These are phyloP conservation scores for Lasiodiplodia citricola DNA, from an alignment of 2,329 filamentous ascomycete genomes.

Conservation along the genomic window DNA sequence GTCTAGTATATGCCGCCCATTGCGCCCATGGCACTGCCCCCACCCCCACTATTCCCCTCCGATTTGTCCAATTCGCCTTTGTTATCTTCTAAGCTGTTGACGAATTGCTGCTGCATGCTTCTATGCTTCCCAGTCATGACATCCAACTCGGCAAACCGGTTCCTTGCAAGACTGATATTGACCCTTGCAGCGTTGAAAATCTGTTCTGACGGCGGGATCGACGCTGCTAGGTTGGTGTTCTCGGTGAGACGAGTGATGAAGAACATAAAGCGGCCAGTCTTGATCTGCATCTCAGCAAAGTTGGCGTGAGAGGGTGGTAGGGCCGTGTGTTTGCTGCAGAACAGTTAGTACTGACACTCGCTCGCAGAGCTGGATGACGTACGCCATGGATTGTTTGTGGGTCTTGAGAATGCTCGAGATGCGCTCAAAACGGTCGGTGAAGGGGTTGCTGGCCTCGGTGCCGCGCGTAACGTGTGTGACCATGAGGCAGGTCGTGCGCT, in stretches of 20 bases:
- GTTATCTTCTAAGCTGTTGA: constrained; percentile 19
- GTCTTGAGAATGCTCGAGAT: constrained; percentile 98
- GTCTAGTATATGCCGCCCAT: constrained; percentile 9
- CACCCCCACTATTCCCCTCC: not conserved
- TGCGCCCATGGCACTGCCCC: not conserved
- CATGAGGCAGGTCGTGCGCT: constrained; percentile 93
- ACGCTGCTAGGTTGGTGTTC: constrained; percentile 94
- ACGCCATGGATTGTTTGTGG: constrained; percentile 81
- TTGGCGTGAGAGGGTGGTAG: constrained; percentile 82
- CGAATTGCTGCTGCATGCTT: constrained; percentile 24
- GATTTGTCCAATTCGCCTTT: constrained; percentile 13
- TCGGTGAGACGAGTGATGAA: constrained; percentile 96
- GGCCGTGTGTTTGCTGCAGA: constrained; percentile 73
- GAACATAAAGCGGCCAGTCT: constrained; percentile 82
- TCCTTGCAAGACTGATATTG: constrained; percentile 85
- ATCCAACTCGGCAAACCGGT: constrained; percentile 74
- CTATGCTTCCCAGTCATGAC: constrained; percentile 37
- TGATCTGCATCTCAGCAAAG: constrained; percentile 81
- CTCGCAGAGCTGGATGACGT: constrained; percentile 32
- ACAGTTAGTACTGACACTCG: constrained; percentile 36
- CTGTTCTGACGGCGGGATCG: constrained; percentile 88
- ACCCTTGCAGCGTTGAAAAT: constrained; percentile 89
- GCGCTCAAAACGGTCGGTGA: constrained; percentile 89
- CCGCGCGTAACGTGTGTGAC: constrained; percentile 89
- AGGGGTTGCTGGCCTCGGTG: constrained; percentile 79